phyloP scores from a whole-genome alignment of 2,329 filamentous ascomycete genomes.

The Ophiocordyceps camponoti-floridani region DNA sequence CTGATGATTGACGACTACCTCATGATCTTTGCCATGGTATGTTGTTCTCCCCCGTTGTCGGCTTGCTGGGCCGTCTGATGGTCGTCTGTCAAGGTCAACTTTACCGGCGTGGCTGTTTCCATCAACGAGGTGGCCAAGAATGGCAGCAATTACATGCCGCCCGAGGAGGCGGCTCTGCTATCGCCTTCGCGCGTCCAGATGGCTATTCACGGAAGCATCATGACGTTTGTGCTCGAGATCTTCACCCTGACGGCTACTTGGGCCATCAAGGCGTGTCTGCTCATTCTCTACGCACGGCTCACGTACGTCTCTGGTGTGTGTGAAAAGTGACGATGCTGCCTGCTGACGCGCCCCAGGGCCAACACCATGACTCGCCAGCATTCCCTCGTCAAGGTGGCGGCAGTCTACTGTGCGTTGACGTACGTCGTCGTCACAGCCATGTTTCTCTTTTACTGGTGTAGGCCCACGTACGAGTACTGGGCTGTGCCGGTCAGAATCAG shows the following conservation, averaged over 20 bases:
- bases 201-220: slow-evolving; percentile 33
- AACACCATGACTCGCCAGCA: slow-evolving; percentile 13
- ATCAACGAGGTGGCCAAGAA: slow-evolving; percentile 22
- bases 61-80: neutral
- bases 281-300: slow-evolving; percentile 33
- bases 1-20: slow-evolving; percentile 39
- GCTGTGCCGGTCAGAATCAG: slow-evolving; percentile 22
- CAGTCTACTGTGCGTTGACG: slow-evolving; percentile 21
- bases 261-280: slow-evolving; percentile 32
- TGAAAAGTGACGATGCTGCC: no score
- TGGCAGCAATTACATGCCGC: slow-evolving; percentile 25
- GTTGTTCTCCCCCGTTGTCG: slow-evolving; percentile 1
- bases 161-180: slow-evolving; percentile 19
- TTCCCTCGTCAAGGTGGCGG: slow-evolving; percentile 21
- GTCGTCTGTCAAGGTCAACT: slow-evolving; percentile 2
- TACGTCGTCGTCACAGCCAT: slow-evolving; percentile 30
- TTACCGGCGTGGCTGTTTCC: slow-evolving; percentile 21
- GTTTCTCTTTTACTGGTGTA: slow-evolving; percentile 35
- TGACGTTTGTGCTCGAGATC: slow-evolving; percentile 33
- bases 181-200: slow-evolving; percentile 20
- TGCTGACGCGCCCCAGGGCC: slow-evolving; percentile 3
- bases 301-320: slow-evolving; percentile 17
- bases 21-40: slow-evolving; percentile 30
- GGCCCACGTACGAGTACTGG: slow-evolving; percentile 33
- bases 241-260: slow-evolving; percentile 32